These are phyloP conservation scores for Hypoxylon sp. DNA, from an alignment of 2,329 filamentous ascomycete species.

Conservation along the genomic window DNA sequence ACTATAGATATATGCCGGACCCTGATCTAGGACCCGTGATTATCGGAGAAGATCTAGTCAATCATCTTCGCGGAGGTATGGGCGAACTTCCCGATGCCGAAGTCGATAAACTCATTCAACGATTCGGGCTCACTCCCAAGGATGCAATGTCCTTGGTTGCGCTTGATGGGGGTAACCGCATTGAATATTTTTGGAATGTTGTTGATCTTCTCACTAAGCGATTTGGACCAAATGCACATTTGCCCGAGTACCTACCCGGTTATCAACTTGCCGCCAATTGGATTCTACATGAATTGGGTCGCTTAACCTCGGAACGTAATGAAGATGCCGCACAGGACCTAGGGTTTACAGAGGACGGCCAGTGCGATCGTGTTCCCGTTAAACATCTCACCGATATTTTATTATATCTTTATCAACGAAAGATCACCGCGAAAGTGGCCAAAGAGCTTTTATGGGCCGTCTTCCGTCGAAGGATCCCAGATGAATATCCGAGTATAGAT, in stretches of 20 bases:
- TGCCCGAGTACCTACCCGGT: conserved; percentile 52
- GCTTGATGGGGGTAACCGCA: conserved; percentile 81
- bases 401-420: conserved; percentile 61
- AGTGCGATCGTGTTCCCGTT: conserved; percentile 63
- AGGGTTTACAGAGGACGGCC: conserved; percentile 62
- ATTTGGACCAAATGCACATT: conserved; percentile 41
- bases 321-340: conserved; percentile 52
- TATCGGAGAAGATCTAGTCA: conserved; percentile 78
- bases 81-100: conserved; percentile 81
- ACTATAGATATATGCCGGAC: conserved; percentile 99
- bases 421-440: conserved; percentile 70
- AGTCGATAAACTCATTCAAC: conserved; percentile 71
- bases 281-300: conserved; percentile 83
- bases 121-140: conserved; percentile 80
- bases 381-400: conserved; percentile 66
- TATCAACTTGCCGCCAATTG: conserved; percentile 71
- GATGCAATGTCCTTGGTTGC: conserved; percentile 86
- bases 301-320: conserved; percentile 69
- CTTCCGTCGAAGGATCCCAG: conserved; percentile 63
- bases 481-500: conserved; percentile 56
- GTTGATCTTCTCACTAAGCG: conserved; percentile 61
- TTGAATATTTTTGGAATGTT: conserved; percentile 85
- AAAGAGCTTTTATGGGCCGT: conserved; percentile 71
- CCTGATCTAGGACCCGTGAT: conserved; percentile 87
- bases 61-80: conserved; percentile 72